Percentiles rank a stretch among this genome's conserved stretches.
Conservation (phyloP, 2,329 filamentous ascomycete species). For the Colletotrichum sp. region DNA sequence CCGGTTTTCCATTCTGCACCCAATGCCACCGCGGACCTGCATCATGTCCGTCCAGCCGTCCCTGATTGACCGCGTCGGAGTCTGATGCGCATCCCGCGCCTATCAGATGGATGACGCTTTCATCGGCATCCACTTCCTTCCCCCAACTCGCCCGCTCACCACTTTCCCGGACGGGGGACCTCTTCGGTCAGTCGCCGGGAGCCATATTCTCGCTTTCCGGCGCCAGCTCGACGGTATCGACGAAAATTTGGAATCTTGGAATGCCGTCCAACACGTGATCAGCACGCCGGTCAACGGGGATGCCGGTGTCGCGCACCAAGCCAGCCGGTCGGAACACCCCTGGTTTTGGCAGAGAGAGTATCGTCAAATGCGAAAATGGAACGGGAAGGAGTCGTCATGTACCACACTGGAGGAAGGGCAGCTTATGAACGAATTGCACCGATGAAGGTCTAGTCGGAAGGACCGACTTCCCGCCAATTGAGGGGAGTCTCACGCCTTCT, state of each 20-base stretch:
- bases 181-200: not conserved
- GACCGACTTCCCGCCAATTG: not conserved
- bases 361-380: not conserved
- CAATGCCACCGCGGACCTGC: conserved; percentile 5
- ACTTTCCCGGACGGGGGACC: not conserved
- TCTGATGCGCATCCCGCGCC: not conserved
- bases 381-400: not conserved
- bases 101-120: not conserved
- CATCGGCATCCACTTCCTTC: not conserved
- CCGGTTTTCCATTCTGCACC: not conserved
- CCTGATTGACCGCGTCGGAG: conserved; percentile 6
- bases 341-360: not conserved
- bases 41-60: conserved; percentile 4
- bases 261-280: not conserved
- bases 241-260: not conserved
- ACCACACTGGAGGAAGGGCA: not conserved
- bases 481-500: not conserved
- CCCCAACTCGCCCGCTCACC: not conserved
- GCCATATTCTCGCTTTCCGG: not conserved
- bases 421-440: not conserved
- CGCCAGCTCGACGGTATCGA: not conserved
- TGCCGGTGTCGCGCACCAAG: not conserved
- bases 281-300: not conserved
- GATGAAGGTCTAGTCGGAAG: not conserved
- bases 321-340: too few relatives aligned